A percentile compares a stretch with the other conserved stretches of the same genome.
Conservation (phyloP, 495 filamentous ascomycete species). For the Aspergillus saccharolyticus region DNA sequence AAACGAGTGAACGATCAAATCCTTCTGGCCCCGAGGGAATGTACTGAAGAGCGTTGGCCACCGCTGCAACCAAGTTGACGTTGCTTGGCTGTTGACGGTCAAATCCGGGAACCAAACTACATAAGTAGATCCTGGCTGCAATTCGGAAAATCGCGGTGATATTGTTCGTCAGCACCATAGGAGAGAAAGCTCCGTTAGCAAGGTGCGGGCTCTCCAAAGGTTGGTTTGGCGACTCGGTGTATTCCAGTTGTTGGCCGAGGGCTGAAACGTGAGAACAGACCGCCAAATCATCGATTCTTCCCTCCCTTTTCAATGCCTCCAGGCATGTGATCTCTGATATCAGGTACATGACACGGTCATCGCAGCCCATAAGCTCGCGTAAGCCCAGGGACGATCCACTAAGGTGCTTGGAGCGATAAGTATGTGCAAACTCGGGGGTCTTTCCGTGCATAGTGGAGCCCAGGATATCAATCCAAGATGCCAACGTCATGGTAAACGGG, state of each 20-base stretch:
- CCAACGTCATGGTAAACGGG: constrained; percentile 92
- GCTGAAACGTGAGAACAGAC: constrained; percentile 80
- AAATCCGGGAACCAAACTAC: constrained; percentile 86
- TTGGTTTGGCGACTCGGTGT: constrained; percentile 61
- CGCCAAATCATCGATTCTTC: constrained; percentile 69
- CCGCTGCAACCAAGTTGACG: constrained; percentile 65
- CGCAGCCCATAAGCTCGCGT: constrained; percentile 94
- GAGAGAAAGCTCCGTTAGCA: constrained; percentile 67
- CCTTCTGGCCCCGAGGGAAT: constrained; percentile 78
- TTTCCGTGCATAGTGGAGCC: constrained; percentile 87
- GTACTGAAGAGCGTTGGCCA: constrained; percentile 64
- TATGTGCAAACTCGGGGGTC: constrained; percentile 82
- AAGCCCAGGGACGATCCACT: constrained; percentile 67
- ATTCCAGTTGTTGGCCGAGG: constrained; percentile 74
- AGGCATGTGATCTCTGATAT: constrained; percentile 97
- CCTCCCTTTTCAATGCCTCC: constrained; percentile 77
- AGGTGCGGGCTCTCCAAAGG: constrained; percentile 48
- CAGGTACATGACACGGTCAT: constrained; percentile 95
- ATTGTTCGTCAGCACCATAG: constrained; percentile 75
- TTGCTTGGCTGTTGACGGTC: constrained; percentile 64
- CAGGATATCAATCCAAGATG: constrained; percentile 95
- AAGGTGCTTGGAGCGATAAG: constrained; percentile 86
- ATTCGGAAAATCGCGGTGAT: constrained; percentile 86
- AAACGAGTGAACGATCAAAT: constrained; percentile 85
- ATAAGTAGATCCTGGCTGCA: constrained; percentile 91